Conservation (phyloP, 768 basidiomycete genomes). For the Lyophyllum semitale region DNA sequence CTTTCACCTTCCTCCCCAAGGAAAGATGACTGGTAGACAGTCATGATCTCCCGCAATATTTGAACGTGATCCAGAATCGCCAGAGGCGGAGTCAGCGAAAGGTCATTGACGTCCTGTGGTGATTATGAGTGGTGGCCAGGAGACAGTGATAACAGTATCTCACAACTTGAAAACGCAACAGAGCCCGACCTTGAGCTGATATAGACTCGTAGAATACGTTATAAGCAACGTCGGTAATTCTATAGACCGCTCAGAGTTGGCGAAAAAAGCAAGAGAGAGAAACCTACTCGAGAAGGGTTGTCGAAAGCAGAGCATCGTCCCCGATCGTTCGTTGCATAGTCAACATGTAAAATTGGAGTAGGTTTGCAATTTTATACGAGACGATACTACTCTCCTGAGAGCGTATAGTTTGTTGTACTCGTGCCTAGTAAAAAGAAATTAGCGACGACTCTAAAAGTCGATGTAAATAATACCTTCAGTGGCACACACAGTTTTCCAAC, state of each 20-base stretch:
- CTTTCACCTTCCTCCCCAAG: slow-evolving; percentile 60
- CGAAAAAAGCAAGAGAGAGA: neutral
- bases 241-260: slow-evolving; percentile 27
- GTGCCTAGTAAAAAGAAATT: slow-evolving; percentile 47
- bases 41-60: slow-evolving; percentile 85
- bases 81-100: slow-evolving; percentile 71
- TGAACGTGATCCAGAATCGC: slow-evolving; percentile 81
- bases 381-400: slow-evolving; percentile 93
- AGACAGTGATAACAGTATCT: slow-evolving; percentile 14
- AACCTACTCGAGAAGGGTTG: slow-evolving; percentile 76
- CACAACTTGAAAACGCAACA: slow-evolving; percentile 57
- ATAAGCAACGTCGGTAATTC: slow-evolving; percentile 80
- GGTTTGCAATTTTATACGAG: slow-evolving; percentile 89
- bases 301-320: slow-evolving; percentile 73
- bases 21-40: slow-evolving; percentile 85
- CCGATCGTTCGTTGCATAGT: slow-evolving; percentile 95
- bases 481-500: slow-evolving; percentile 86
- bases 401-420: slow-evolving; percentile 91
- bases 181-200: slow-evolving; percentile 75
- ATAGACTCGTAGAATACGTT: slow-evolving; percentile 88
- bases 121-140: slow-evolving; percentile 18
- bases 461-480: slow-evolving; percentile 61
- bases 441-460: neutral
- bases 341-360: slow-evolving; percentile 91
- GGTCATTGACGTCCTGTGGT: slow-evolving; percentile 65